Conservation (phyloP, 495 filamentous ascomycete genomes). For the Penicillium arizonense region DNA sequence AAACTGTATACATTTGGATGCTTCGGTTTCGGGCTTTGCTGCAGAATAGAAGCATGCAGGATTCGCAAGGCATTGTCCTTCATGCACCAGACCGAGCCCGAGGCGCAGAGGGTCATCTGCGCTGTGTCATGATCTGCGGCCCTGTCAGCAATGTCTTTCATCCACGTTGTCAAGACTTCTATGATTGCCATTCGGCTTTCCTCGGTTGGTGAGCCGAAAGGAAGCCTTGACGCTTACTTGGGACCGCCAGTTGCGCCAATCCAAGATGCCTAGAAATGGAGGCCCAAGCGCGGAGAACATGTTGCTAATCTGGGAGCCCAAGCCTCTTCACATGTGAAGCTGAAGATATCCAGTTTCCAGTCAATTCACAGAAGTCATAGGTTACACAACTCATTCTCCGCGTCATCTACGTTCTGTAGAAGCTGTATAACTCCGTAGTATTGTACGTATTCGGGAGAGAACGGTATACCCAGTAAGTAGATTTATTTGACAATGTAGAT, state of each 20-base stretch:
- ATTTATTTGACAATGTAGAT: too few relatives aligned
- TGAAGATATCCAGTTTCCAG: not conserved
- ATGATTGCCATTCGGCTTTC: not conserved
- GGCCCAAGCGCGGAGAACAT: not conserved
- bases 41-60: conserved; percentile 12
- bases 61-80: conserved; percentile 12
- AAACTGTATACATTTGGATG: not conserved
- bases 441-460: too few relatives aligned
- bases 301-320: not conserved
- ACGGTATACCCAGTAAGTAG: too few relatives aligned
- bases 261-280: not conserved
- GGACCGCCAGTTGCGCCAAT: not conserved
- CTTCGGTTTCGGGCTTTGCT: not conserved
- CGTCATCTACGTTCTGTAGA: too few relatives aligned
- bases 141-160: conserved; percentile 11
- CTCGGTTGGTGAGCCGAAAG: not conserved
- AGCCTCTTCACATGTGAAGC: too few relatives aligned
- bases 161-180: conserved; percentile 6
- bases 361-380: too few relatives aligned
- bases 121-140: conserved; percentile 22
- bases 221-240: not conserved
- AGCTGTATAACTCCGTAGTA: too few relatives aligned
- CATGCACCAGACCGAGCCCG: conserved; percentile 3
- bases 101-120: conserved; percentile 32
- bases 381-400: too few relatives aligned